These are phyloP conservation scores for Exophiala sp. DNA, from an alignment of 2,329 filamentous ascomycete species.

Conservation along the genomic window DNA sequence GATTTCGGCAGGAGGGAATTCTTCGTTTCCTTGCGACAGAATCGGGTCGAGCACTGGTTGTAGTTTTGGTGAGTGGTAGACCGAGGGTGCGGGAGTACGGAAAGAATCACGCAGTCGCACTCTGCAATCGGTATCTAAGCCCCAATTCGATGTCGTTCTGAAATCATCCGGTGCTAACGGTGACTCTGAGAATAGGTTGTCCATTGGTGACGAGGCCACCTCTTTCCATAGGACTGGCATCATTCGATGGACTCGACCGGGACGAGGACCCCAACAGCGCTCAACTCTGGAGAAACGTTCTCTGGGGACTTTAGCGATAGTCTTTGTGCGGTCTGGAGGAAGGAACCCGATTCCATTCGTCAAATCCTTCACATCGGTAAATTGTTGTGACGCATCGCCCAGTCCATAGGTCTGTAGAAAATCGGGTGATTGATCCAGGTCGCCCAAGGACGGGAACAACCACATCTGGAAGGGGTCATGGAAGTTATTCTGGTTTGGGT, in stretches of 20 bases:
- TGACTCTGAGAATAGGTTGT: slow-evolving; percentile 39
- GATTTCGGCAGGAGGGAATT: slow-evolving; percentile 51
- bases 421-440: slow-evolving; percentile 23
- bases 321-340: slow-evolving; percentile 17
- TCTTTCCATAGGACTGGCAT: slow-evolving; percentile 44
- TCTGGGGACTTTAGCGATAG: slow-evolving; percentile 34
- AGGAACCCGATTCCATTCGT: slow-evolving; percentile 8
- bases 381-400: slow-evolving; percentile 7
- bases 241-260: slow-evolving; percentile 37
- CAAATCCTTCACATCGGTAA: slow-evolving; percentile 13
- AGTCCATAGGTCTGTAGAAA: slow-evolving; percentile 21
- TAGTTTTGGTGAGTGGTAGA: slow-evolving; percentile 21
- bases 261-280: slow-evolving; percentile 40
- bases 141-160: slow-evolving; percentile 26
- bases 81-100: slow-evolving; percentile 27
- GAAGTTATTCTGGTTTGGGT: slow-evolving; percentile 18
- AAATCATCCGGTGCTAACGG: slow-evolving; percentile 22
- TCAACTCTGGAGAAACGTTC: slow-evolving; percentile 43
- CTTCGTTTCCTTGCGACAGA: slow-evolving; percentile 30
- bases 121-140: slow-evolving; percentile 43
- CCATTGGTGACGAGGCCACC: slow-evolving; percentile 34
- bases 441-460: slow-evolving; percentile 23
- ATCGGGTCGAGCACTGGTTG: slow-evolving; percentile 27
- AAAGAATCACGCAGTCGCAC: slow-evolving; percentile 39
- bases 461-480: slow-evolving; percentile 27